These are phyloP conservation scores for Rhizoclosmatium globosum DNA, from an alignment of 192 early-diverging fungal species.

Conservation along the genomic window DNA sequence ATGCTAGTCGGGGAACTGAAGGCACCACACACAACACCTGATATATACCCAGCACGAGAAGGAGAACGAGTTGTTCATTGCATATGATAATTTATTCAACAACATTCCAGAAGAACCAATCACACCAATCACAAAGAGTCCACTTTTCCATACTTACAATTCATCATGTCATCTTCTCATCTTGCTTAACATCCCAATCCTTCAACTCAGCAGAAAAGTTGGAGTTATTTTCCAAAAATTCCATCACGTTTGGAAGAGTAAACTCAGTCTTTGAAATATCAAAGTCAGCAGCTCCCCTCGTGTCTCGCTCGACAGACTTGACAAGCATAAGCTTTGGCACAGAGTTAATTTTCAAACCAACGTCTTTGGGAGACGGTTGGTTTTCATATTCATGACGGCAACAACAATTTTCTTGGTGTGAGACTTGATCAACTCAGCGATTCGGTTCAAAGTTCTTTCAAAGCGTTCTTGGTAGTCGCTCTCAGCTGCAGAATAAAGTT, in stretches of 20 bases:
- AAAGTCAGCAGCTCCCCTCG: neutral
- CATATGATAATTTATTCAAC: too few species aligned
- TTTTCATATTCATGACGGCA: neutral
- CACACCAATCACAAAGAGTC: too few species aligned
- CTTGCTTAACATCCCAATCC: neutral
- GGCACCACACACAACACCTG: too few species aligned
- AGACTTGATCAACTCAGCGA: neutral
- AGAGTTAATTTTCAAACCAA: neutral
- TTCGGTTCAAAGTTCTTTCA: neutral
- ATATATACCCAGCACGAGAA: too few species aligned
- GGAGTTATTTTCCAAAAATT: conserved; percentile 7
- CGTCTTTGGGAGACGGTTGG: neutral
- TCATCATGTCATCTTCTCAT: neutral
- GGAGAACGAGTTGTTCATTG: neutral
- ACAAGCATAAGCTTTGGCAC: neutral
- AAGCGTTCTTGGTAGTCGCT: neutral
- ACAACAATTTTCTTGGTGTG: neutral
- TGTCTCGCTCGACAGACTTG: neutral
- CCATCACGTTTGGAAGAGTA: neutral
- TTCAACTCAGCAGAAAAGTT: conserved; percentile 7
- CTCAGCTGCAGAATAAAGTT: neutral
- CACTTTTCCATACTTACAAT: neutral
- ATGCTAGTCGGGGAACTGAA: too few species aligned
- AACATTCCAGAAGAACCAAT: too few species aligned
- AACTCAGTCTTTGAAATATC: neutral